These are phyloP conservation scores for Knoxia roxburghii DNA, from an alignment of 257 asterid species.

Conservation along the genomic window DNA sequence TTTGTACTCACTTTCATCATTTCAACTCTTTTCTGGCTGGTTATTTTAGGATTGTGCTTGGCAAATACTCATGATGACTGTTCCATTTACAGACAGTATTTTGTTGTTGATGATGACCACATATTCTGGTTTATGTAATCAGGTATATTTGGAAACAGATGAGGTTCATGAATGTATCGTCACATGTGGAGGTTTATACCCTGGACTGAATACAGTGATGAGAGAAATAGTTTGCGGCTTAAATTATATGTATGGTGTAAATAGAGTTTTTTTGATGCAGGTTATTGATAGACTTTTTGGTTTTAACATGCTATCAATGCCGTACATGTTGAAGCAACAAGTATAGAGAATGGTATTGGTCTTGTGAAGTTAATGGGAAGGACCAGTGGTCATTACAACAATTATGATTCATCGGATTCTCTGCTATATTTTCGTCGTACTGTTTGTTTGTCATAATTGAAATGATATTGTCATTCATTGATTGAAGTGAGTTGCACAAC, in stretches of 20 bases:
- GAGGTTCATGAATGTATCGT: slow-evolving; percentile 88
- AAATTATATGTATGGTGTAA: slow-evolving; percentile 77
- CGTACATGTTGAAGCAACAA: slow-evolving; percentile 96
- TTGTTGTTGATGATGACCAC: slow-evolving; percentile 66
- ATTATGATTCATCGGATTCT: no score
- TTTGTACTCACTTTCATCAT: neutral
- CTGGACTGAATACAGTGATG: slow-evolving; percentile 88
- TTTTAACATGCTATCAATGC: slow-evolving; percentile 95
- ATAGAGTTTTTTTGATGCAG: slow-evolving; percentile 45
- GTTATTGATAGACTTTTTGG: slow-evolving; percentile 92
- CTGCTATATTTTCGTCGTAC: no score
- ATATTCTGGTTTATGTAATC: slow-evolving; percentile 15
- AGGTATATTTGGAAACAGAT: slow-evolving; percentile 79
- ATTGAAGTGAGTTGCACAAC: no score
- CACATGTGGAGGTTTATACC: slow-evolving; percentile 94
- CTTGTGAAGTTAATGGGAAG: slow-evolving; percentile 93
- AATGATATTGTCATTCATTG: no score
- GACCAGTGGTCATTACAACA: slow-evolving; percentile 82
- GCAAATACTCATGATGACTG: neutral
- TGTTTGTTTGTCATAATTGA: no score
- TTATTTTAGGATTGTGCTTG: neutral
- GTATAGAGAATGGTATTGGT: slow-evolving; percentile 86
- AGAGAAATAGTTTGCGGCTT: slow-evolving; percentile 88
- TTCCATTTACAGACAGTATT: slow-evolving; percentile 59
- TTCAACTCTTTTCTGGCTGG: neutral